Evolutionary conservation across 768 basidiomycete species (phyloP), one percentile per base, ranked within the genome.

Genomic region (Mycena rosella): DNA sequence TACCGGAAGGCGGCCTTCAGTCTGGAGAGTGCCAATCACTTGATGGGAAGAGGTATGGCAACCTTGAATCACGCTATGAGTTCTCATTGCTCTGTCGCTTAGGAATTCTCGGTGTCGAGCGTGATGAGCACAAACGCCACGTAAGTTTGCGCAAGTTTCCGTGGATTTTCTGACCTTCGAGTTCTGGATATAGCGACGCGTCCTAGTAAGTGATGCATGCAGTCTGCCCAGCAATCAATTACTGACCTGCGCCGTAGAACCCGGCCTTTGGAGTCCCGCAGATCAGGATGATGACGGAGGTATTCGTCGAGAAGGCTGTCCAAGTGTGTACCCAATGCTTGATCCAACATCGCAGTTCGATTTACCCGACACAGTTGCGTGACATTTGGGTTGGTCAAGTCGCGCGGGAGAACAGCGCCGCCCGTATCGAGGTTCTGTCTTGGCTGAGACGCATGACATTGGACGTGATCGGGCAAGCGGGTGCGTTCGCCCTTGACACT

Each of bases 201-300:
- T 48, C 15, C 3, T 59, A 48, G 32, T 27, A 22, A 60, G 40
- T n/a, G n/a, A n/a, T n/a, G n/a, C n/a, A n/a, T n/a, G n/a, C n/a
- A n/a, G n/a, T n/a, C n/a, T n/a, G 27, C 9, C 32, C 32, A 34
- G 11, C 11, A 6, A 34, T 34, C 5, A 34, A 34, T n/a, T n/a
- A n/a, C n/a, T n/a, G n/a, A n/a, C n/a, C n/a, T 24, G 20, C 42
- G 5, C 4, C 13, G 20, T 42, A 83, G 85, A 86, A 85, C 52
- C 85, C 84, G 13, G 83, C 84, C 2, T 86, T 86, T 45, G 81
- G 83, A 3, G 77, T 78, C 1, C 73, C 76, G 0, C 85, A 85
- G 62, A 78, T 86, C 32, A 77, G 83, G 0, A 78, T 76, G 13
- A 48, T 85, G 6, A 81, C 81, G 0, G 74, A 76, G 5, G 76